Evolutionary conservation across 177 flowering plant genomes (phyloP), one percentile per base, ranked within the genome.

Genomic region (Vitis hybrid): DNA sequence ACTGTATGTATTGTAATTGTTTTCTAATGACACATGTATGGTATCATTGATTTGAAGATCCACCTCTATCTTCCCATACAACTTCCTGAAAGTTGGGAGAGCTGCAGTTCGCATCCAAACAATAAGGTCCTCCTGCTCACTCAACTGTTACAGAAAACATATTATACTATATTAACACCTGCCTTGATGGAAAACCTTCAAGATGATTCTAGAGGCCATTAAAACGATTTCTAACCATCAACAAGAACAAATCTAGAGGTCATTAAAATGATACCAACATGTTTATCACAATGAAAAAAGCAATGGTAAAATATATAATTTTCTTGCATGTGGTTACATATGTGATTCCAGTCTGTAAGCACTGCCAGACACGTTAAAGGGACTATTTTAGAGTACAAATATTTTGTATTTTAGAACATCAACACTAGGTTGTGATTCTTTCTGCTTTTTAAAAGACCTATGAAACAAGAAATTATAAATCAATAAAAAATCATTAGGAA

Each of bases 101-200:
- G 98, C 98, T 34, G 99, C 98, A 40, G 99, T 96, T 80, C 99
- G 77, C 99, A 96, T 96, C 99, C 99, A 93, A 40, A 96, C 99
- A 72, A 96, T 96, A 7, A 96, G 97, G 72, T 91, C 88, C 77
- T 96, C 99, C 62, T 96, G 99, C 76, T 89, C 68, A 49, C 84
- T 91, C 77, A 94, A 77, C 98, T 94, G 84, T 78, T 67, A n/a
- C 72, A 74, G 15, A 73, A 56, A 72, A 60, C 30, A 72, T 11
- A 74, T 65, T 34, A 2, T 23, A 64, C 57, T n/a, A 30, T 18
- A 49, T 81, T 51, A 79, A 62, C 8, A 65, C 10, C 21, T 65
- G 30, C 9, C 64, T 51, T 14, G 19, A 54, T 26, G 15, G 30
- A 52, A 23, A 67, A 70, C 12, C 52, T 5, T n/a, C 34, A 8